Conservation (phyloP, 1,139 yeast species). For the Yamadazyma dendronema region DNA sequence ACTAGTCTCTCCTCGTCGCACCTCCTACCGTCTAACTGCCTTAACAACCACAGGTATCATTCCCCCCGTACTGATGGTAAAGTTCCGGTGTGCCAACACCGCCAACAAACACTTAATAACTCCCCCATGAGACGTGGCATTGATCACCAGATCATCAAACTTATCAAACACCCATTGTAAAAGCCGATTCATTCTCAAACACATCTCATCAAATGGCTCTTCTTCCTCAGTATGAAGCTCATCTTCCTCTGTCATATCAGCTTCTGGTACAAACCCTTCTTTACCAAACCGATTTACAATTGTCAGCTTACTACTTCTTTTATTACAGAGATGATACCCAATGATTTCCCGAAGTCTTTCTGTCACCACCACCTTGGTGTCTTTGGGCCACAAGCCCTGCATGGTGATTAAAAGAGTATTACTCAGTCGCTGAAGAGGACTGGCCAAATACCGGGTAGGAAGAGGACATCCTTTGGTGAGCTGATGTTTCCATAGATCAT, state of each 20-base stretch:
- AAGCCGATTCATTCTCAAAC: constrained; percentile 46
- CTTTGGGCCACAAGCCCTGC: constrained; percentile 39
- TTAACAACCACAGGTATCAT: constrained; percentile 63
- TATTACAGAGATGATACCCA: constrained; percentile 70
- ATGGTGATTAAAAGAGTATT: constrained; percentile 60
- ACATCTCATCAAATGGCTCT: constrained; percentile 40
- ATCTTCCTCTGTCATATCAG: constrained; percentile 48
- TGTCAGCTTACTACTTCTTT: constrained; percentile 42
- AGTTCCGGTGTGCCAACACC: constrained; percentile 54
- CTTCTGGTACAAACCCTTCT: constrained; percentile 31
- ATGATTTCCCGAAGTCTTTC: constrained; percentile 67
- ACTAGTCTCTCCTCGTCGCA: not conserved
- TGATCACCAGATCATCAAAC: constrained; percentile 30
- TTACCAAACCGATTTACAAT: constrained; percentile 20
- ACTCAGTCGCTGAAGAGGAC: constrained; percentile 66
- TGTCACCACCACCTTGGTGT: constrained; percentile 36
- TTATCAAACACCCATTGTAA: constrained; percentile 37
- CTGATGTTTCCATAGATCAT: constrained; percentile 44
- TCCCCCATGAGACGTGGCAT: constrained; percentile 63
- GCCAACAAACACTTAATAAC: constrained; percentile 55
- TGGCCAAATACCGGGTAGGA: constrained; percentile 55
- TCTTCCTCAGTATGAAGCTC: constrained; percentile 30
- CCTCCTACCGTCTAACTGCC: constrained; percentile 24
- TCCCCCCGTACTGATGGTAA: constrained; percentile 63
- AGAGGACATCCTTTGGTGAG: constrained; percentile 49